Conservation (phyloP, 805 yeast genomes). For the Tetrapisispora phaffii region DNA sequence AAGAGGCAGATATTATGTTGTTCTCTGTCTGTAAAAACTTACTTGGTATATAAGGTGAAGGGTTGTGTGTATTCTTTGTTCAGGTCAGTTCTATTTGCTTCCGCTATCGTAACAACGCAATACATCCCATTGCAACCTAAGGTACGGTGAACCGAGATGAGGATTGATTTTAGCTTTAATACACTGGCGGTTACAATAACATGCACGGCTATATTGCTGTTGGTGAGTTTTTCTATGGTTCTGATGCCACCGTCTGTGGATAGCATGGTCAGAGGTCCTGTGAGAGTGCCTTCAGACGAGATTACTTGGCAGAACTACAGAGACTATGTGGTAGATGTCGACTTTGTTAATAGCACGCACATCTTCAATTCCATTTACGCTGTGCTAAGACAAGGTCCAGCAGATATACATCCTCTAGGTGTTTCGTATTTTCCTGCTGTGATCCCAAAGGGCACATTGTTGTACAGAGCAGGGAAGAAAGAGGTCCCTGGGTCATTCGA, state of each 20-base stretch:
- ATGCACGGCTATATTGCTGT: not conserved
- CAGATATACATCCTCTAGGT: constrained; percentile 46
- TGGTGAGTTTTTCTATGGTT: constrained; percentile 2
- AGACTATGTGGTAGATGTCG: constrained; percentile 26
- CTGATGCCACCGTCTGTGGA: not conserved
- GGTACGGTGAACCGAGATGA: too few relatives aligned
- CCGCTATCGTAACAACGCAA: too few relatives aligned
- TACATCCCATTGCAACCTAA: too few relatives aligned
- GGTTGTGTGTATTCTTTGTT: too few relatives aligned
- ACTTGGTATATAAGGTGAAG: too few relatives aligned
- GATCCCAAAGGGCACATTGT: constrained; percentile 47
- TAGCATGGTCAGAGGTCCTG: too few relatives aligned
- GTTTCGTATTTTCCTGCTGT: constrained; percentile 51
- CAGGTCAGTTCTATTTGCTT: too few relatives aligned
- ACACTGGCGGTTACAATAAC: not conserved
- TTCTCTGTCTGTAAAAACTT: too few relatives aligned
- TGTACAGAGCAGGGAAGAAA: constrained; percentile 46
- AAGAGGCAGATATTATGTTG: too few relatives aligned
- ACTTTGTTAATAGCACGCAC: constrained; percentile 42
- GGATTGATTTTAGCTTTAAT: not conserved
- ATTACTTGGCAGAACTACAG: constrained; percentile 18
- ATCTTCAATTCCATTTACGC: constrained; percentile 46
- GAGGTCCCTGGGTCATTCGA: constrained; percentile 39
- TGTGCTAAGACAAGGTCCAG: constrained; percentile 42
- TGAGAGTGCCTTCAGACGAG: not conserved